Conservation (phyloP, 768 basidiomycete genomes). For the Collybia sp. region DNA sequence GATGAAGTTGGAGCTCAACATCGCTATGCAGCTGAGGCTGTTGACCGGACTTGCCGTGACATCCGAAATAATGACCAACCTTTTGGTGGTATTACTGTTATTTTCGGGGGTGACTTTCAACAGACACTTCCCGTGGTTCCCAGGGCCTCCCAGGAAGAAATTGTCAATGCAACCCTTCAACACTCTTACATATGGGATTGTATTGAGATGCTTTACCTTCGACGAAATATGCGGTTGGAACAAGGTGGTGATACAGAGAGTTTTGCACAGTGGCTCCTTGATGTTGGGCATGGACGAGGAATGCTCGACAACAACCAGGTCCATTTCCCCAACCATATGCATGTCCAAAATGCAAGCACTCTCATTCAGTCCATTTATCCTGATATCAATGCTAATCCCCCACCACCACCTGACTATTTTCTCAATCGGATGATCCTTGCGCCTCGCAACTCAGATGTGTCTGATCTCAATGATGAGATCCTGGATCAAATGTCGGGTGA, state of each 20-base stretch:
- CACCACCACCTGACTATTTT: constrained; percentile 22
- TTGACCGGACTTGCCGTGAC: constrained; percentile 33
- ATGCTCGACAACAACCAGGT: constrained; percentile 4
- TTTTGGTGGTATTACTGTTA: constrained; percentile 40
- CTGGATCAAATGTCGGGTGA: constrained; percentile 18
- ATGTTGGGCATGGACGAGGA: constrained; percentile 12
- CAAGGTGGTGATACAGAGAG: too few relatives aligned
- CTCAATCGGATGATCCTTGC: constrained; percentile 28
- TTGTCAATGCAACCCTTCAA: constrained; percentile 29
- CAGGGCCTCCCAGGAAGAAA: constrained; percentile 30
- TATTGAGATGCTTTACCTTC: constrained; percentile 26
- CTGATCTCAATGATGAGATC: constrained; percentile 23
- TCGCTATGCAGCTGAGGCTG: constrained; percentile 26
- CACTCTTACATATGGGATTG: constrained; percentile 32
- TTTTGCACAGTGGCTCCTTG: constrained; percentile 10
- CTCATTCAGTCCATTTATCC: constrained; percentile 22
- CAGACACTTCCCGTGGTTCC: constrained; percentile 42
- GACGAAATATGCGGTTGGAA: constrained; percentile 38
- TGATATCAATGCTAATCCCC: constrained; percentile 1
- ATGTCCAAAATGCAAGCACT: constrained; percentile 18
- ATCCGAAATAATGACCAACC: constrained; percentile 17
- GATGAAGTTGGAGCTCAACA: constrained; percentile 41
- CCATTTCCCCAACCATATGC: constrained; percentile 3
- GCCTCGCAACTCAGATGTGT: constrained; percentile 26
- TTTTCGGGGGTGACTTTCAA: constrained; percentile 47